Evolutionary conservation across 2,329 filamentous ascomycete genomes (phyloP).

Genomic region (Chrysosporium queenslandicum): DNA sequence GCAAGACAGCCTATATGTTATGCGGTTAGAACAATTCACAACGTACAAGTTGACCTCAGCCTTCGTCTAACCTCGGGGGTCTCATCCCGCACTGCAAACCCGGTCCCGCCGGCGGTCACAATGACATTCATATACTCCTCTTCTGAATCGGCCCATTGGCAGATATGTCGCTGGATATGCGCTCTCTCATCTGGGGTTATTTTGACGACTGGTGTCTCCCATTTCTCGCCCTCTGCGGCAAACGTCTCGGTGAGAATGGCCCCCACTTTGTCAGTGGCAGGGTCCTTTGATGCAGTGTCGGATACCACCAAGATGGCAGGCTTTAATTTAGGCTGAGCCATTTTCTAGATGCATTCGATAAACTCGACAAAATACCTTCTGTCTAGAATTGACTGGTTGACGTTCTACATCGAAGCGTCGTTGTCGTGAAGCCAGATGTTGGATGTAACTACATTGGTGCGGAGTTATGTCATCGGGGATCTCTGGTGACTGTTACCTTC

Average conservation of each 20-base stretch:
- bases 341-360: slow-evolving; percentile 17
- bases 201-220: slow-evolving; percentile 56
- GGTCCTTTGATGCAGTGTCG: slow-evolving; percentile 73
- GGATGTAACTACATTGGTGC: neutral
- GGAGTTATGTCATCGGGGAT: neutral
- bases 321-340: slow-evolving; percentile 42
- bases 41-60: neutral
- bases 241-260: slow-evolving; percentile 60
- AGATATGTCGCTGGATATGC: slow-evolving; percentile 65
- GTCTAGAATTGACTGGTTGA: neutral
- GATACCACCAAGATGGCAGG: slow-evolving; percentile 79
- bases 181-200: slow-evolving; percentile 71
- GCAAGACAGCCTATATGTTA: slow-evolving; percentile 57
- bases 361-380: neutral
- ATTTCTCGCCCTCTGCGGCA: slow-evolving; percentile 54
- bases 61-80: slow-evolving; percentile 66
- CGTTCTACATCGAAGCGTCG: neutral
- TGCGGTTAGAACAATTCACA: neutral
- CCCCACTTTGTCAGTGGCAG: slow-evolving; percentile 66
- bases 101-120: slow-evolving; percentile 83
- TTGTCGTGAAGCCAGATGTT: neutral
- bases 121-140: slow-evolving; percentile 57
- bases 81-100: slow-evolving; percentile 72
- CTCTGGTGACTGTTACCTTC: too few relatives aligned
- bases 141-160: slow-evolving; percentile 59